Base-by-base conservation (phyloP, 495 filamentous ascomycete genomes). In the Hypoxylon lenormandii region DNA sequence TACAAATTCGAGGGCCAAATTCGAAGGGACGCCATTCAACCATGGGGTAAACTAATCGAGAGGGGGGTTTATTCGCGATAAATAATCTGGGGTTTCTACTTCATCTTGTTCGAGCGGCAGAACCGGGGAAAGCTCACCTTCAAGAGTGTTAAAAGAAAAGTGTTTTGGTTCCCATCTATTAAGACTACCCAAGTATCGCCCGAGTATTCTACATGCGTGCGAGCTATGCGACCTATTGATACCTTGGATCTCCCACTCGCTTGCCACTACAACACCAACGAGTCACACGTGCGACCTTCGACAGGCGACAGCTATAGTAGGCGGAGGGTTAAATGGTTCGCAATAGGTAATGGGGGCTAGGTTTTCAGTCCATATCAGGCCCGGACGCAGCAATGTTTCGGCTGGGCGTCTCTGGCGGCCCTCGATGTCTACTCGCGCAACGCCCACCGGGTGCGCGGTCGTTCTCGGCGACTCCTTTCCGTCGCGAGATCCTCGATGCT, bases 401-500 rank as follows among this genome's bases (percentile, higher is more conserved):
- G 15, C 28, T 15, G 23, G 37, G 23, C 42, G 11, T 57, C 30
- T 16, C 28, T n/a, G 13, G 26, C 55, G 12, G 49, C 23, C 13
- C 7, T 26, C 61, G 54, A 50, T 48, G n/a, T 51, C 50, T 42
- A 8, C 16, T 52, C 21, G 23, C 28, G 1, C 60, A 15, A 40
- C 48, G 37, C 38, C 15, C 6, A 19, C 53, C 28, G 2, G 13
- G 18, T 5, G 42, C 23, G 5, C 77, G 84, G 53, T 67, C 59
- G 38, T 87, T 89, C 76, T 84, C 85, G 1, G 66, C 69, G 13
- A 80, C 85, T 5, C 53, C 74, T 22, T 43, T 26, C 5, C 77
- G 78, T 16, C 51, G 66, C n/a, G 69, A 86, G 64, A 81, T 89
- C 23, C 80, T 82, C 60, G 79, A 84, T 37, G 77, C 83, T 40